Evolutionary conservation across 768 basidiomycete genomes (phyloP), one percentile per base, ranked within the genome.

Genomic region (Amanita subjunquillea): DNA sequence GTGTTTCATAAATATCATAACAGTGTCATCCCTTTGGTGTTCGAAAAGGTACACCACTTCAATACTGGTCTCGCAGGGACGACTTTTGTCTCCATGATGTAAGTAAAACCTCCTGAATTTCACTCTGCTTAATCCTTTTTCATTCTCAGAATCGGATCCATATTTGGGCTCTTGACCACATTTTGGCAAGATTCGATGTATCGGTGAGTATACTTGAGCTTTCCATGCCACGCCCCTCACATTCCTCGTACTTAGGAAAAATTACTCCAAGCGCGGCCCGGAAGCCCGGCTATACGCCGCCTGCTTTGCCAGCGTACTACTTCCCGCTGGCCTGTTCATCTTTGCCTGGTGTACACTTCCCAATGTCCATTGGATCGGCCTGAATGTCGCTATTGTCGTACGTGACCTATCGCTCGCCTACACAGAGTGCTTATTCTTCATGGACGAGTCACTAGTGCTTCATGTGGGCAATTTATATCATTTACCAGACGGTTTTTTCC

Each of bases 321-420:
- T 83, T 43, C 83, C 84, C 0, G 55, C 64, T 0, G 77, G 76
- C n/a, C 81, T 85, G 75, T 77, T 87, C 65, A 78, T 87, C 27
- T 90, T 82, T 57, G 85, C 82, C 0, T 87, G 84, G 80, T 79
- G 82, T 3, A 76, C 80, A 10, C 77, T 70, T 55, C 52, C 73
- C 0, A 58, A 56, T 12, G 69, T 87, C 2, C 75, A 72, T 51
- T 89, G 87, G 86, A 77, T 83, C 37, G 78, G 67, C 0, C 71
- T 77, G 22, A 71, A 71, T 20, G 73, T 85, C 27, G 85, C 77
- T 2, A 72, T 85, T 13, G 63, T 60, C 6, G 69, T 70, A 60
- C 6, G 67, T 56, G n/a, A 39, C 6, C 38, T 17, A 6, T 17
- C 32, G 6, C 12, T 46, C 20, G 27, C 3, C 6, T 43, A 15